Evolutionary conservation across 2,329 filamentous ascomycete species (phyloP).

Genomic region (Sclerotinia trifoliorum): DNA sequence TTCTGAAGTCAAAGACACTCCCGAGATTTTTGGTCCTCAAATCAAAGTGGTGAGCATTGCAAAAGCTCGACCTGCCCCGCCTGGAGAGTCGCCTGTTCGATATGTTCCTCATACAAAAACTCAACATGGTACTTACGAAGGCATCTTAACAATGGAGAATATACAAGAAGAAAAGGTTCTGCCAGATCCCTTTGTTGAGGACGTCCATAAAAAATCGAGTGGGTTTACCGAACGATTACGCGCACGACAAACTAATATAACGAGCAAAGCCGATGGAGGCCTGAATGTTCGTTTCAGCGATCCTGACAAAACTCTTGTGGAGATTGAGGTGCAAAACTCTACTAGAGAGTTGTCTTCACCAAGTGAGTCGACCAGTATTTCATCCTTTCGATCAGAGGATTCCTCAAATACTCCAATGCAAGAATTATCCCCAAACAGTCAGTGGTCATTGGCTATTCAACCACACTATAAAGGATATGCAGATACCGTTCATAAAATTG

Average conservation of each 20-base stretch:
- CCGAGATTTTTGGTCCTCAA: conserved; percentile 1
- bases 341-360: conserved; percentile 4
- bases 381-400: conserved; percentile 16
- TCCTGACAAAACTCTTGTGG: conserved; percentile 31
- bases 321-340: background rate
- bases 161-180: conserved; percentile 29
- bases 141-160: conserved; percentile 29
- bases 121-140: conserved; percentile 31
- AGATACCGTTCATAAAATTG: conserved; percentile 36
- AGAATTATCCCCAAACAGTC: conserved; percentile 24
- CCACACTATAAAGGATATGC: conserved; percentile 36
- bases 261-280: conserved; percentile 4
- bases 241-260: conserved; percentile 1
- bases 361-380: conserved; percentile 10
- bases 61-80: conserved; percentile 33
- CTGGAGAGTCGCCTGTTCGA: conserved; percentile 28
- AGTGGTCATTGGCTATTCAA: conserved; percentile 36
- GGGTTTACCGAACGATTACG: conserved; percentile 32
- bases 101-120: conserved; percentile 37
- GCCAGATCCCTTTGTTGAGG: conserved; percentile 35
- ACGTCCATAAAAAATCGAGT: conserved; percentile 23
- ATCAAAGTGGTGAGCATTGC: conserved; percentile 26
- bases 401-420: conserved; percentile 26
- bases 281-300: conserved; percentile 8
- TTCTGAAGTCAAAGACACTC: background rate